Conservation (phyloP, 495 filamentous ascomycete species). For the Daldinia decipiens region DNA sequence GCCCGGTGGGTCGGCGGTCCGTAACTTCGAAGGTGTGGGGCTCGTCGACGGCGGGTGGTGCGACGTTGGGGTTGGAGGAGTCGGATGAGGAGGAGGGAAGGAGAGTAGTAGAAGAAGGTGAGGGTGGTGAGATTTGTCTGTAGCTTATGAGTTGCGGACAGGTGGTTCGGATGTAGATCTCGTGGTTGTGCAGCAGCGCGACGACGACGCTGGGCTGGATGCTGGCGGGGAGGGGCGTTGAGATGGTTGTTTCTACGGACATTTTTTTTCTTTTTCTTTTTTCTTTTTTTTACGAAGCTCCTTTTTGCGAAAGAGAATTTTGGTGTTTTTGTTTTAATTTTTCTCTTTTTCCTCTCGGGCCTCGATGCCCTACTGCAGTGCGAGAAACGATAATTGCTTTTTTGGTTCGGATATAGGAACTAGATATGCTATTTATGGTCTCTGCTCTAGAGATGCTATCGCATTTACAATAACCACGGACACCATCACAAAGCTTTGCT, state of each 20-base stretch:
- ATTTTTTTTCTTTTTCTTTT: too few species aligned
- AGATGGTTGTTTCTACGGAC: slow-evolving; percentile 37
- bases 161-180: slow-evolving; percentile 52
- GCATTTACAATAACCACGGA: neutral
- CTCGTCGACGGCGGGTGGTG: slow-evolving; percentile 14
- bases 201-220: slow-evolving; percentile 66
- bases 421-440: neutral
- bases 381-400: neutral
- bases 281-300: neutral
- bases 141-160: slow-evolving; percentile 1
- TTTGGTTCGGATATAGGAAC: neutral
- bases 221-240: slow-evolving; percentile 66
- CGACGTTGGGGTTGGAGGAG: slow-evolving; percentile 20
- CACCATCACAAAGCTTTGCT: neutral
- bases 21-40: slow-evolving; percentile 37
- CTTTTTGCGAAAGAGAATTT: neutral
- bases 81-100: neutral
- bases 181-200: slow-evolving; percentile 67
- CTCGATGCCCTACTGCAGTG: neutral
- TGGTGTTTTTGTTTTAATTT: neutral
- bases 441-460: neutral
- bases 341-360: neutral
- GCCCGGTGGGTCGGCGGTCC: slow-evolving; percentile 52
- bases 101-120: neutral
- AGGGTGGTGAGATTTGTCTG: neutral